A percentile compares a stretch with the other conserved stretches of the same genome.
These are phyloP conservation scores for Colletotrichum viniferum DNA, from an alignment of 2,329 filamentous ascomycete species.

Conservation along the genomic window DNA sequence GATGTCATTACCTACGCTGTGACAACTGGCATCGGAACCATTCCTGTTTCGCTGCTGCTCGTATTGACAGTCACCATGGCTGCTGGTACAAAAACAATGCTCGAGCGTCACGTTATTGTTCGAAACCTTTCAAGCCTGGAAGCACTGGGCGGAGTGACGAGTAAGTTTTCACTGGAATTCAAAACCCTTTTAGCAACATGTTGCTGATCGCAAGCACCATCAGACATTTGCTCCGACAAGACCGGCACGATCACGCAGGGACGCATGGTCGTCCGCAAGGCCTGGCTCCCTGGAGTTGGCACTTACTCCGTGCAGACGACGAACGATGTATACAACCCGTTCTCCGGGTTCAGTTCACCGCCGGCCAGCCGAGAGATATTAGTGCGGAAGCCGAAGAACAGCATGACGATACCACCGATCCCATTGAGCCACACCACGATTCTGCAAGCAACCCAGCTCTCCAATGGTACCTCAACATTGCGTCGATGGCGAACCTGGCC, in stretches of 20 bases:
- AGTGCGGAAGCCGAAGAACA: conserved; percentile 28
- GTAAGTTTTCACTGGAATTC: neutral
- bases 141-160: conserved; percentile 60
- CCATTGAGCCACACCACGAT: conserved; percentile 40
- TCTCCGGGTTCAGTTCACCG: conserved; percentile 48
- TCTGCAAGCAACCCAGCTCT: conserved; percentile 32
- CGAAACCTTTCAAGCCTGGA: conserved; percentile 56
- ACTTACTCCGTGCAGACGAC: conserved; percentile 52
- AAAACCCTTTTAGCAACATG: neutral
- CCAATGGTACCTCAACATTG: conserved; percentile 63
- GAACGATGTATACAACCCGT: conserved; percentile 62
- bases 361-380: conserved; percentile 39
- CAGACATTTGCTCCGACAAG: conserved; percentile 61
- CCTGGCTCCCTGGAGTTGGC: conserved; percentile 53
- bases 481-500: conserved; percentile 69
- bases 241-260: conserved; percentile 59
- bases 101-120: conserved; percentile 56
- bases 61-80: conserved; percentile 66
- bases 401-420: conserved; percentile 29
- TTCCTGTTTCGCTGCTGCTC: conserved; percentile 52
- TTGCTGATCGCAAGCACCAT: neutral
- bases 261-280: conserved; percentile 59
- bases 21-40: conserved; percentile 53
- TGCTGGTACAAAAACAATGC: conserved; percentile 58
- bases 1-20: conserved; percentile 50